A percentile compares a stretch with the other conserved stretches of the same genome.
Conservation (phyloP, 1,284 basidiomycete genomes). For the Tilletia caries region DNA sequence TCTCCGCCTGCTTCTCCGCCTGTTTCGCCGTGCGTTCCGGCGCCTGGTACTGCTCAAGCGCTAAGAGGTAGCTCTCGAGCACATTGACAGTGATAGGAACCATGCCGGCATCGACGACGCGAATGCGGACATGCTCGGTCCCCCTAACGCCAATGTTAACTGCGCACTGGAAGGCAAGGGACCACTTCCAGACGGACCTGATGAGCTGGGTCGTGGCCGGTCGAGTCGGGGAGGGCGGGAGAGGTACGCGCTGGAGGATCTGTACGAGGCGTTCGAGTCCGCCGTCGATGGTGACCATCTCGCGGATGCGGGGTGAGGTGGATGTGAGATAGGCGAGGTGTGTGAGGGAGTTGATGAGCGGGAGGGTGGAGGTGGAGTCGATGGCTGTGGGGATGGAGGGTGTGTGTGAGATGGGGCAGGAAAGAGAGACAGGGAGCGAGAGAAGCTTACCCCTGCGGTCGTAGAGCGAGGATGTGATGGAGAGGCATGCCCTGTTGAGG, state of each 20-base stretch:
- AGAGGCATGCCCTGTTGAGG: conserved; percentile 91
- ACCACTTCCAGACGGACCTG: conserved; percentile 53
- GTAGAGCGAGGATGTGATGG: conserved; percentile 89
- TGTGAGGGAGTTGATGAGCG: conserved; percentile 92
- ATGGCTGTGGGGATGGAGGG: conserved; percentile 64
- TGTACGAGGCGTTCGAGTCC: conserved; percentile 91
- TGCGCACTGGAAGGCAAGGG: conserved; percentile 83
- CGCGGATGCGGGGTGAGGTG: conserved; percentile 92
- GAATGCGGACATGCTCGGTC: conserved; percentile 74
- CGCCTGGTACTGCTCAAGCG: conserved; percentile 53
- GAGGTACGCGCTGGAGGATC: conserved; percentile 59
- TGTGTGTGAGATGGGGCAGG: conserved; percentile 11
- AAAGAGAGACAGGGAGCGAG: background rate
- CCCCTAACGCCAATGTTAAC: conserved; percentile 97
- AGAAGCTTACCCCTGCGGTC: conserved; percentile 78
- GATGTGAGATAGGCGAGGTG: conserved; percentile 96
- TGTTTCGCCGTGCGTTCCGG: conserved; percentile 14
- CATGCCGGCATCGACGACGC: conserved; percentile 93
- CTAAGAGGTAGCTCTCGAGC: conserved; percentile 70
- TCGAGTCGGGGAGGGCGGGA: conserved; percentile 25
- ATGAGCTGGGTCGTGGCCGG: conserved; percentile 41
- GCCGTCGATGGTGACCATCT: conserved; percentile 96
- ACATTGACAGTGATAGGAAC: conserved; percentile 91
- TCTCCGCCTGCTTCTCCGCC: conserved; percentile 8
- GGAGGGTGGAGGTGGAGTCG: conserved; percentile 83